Base-by-base conservation (phyloP, 495 filamentous ascomycete genomes). In the Clohesyomyces aquaticus region DNA sequence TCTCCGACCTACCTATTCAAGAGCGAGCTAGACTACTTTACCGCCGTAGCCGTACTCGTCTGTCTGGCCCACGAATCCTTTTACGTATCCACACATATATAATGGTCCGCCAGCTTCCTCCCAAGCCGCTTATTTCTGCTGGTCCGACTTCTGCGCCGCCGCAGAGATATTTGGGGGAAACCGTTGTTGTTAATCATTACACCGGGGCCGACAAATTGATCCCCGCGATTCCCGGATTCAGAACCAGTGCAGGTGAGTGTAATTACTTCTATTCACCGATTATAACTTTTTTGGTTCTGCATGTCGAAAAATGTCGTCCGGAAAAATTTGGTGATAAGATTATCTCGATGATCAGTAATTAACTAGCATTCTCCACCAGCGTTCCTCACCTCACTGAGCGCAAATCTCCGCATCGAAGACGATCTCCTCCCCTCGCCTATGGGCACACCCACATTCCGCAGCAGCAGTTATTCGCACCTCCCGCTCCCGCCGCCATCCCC, bases 311-410 rank as follows among this genome's bases (percentile, higher is more conserved):
- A 32, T n/a, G 50, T 9, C 26, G 4, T 8, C 25, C 28, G 6
- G 14, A 38, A 38, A 38, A 6, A 38, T n/a, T n/a, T n/a, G n/a
- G n/a, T n/a, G n/a, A n/a, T n/a, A n/a, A n/a, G n/a, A n/a, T n/a
- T n/a, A n/a, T n/a, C n/a, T n/a, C n/a, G n/a, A n/a, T n/a, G n/a
- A n/a, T n/a, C n/a, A 47, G 16, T 9, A 18, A 18, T 18, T 22
- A 47, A 18, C 16, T n/a, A 6, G 6, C 6, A 47, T 47, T 22
- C 19, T 18, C 21, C 4, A 2, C 8, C 61, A 77, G 75, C 75
- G 18, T 77, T 77, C 66, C 71, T 77, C 58, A 72, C 68, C 14
- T 77, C 75, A 12, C 66, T 77, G 6, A 70, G 72, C 50, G 71
- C 73, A n/a, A 77, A 77, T 49, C 74, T 77, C 19, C 73, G 69